Evolutionary conservation across 2,329 filamentous ascomycete species (phyloP).

Genomic region (Xylaria sp.): DNA sequence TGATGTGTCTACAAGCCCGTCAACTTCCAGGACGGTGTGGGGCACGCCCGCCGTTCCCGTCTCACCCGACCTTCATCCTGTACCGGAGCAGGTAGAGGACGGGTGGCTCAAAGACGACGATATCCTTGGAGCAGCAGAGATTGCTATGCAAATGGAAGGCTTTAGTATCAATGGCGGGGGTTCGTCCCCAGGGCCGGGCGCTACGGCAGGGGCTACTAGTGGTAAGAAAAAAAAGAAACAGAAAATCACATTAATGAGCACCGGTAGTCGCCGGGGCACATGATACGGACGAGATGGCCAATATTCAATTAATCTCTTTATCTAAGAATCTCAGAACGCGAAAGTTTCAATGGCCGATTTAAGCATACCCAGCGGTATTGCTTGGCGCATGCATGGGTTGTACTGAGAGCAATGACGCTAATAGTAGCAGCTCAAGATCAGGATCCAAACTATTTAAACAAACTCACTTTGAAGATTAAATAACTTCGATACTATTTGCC

Average conservation of each 20-base stretch:
- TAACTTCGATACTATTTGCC: background rate
- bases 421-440: slow-evolving; percentile 6
- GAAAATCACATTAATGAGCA: slow-evolving; percentile 79
- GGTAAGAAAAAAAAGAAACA: slow-evolving; percentile 78
- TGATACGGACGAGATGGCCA: slow-evolving; percentile 33
- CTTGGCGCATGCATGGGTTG: slow-evolving; percentile 17
- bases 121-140: slow-evolving; percentile 71
- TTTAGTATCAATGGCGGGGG: slow-evolving; percentile 54
- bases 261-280: slow-evolving; percentile 60
- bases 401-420: background rate
- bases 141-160: slow-evolving; percentile 69
- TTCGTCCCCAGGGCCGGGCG: slow-evolving; percentile 33
- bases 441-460: slow-evolving; percentile 1
- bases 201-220: slow-evolving; percentile 44
- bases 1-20: slow-evolving; percentile 84
- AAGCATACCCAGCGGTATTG: slow-evolving; percentile 9
- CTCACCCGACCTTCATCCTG: slow-evolving; percentile 65
- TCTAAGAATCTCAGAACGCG: background rate
- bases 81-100: slow-evolving; percentile 68
- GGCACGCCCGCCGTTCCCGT: slow-evolving; percentile 78
- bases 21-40: slow-evolving; percentile 85
- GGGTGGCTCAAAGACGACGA: slow-evolving; percentile 89
- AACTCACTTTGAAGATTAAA: slow-evolving; percentile 1
- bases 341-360: background rate
- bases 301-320: slow-evolving; percentile 1